Conservation (phyloP, 208 protist genomes). For the Trypanosoma avium region DNA sequence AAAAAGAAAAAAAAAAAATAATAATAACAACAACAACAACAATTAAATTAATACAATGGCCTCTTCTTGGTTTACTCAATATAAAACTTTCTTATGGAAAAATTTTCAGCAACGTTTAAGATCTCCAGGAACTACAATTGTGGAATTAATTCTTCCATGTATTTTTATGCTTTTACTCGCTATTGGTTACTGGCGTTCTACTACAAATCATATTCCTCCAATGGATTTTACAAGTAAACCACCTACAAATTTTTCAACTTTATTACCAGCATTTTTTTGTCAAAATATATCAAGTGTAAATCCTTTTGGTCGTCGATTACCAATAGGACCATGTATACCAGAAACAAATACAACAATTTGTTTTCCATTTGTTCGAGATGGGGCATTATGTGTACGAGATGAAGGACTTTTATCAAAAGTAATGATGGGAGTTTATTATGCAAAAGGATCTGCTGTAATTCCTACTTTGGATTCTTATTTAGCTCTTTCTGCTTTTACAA, state of each 20-base stretch:
- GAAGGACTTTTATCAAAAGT: slow-evolving; percentile 18
- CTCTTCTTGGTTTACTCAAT: slow-evolving; percentile 50
- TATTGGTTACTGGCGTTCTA: slow-evolving; percentile 55
- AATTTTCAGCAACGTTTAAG: slow-evolving; percentile 53
- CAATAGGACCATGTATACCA: slow-evolving; percentile 29
- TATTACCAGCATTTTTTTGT: slow-evolving; percentile 31
- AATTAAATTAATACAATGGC: not conserved
- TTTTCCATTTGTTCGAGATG: slow-evolving; percentile 21
- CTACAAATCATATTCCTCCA: slow-evolving; percentile 22
- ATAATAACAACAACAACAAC: not conserved
- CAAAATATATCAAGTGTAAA: slow-evolving; percentile 9
- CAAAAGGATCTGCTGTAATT: slow-evolving; percentile 29
- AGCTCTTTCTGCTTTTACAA: slow-evolving; percentile 43
- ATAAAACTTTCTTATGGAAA: slow-evolving; percentile 72
- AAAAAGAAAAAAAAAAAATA: too few species aligned
- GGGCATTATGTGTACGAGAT: slow-evolving; percentile 18
- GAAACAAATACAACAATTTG: slow-evolving; percentile 37
- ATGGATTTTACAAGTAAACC: slow-evolving; percentile 28
- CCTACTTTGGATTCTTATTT: slow-evolving; percentile 63
- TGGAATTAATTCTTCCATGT: slow-evolving; percentile 67
- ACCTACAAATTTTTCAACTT: slow-evolving; percentile 14
- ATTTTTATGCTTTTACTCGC: slow-evolving; percentile 58
- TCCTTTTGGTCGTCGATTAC: slow-evolving; percentile 1
- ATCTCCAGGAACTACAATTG: slow-evolving; percentile 45
- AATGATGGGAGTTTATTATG: slow-evolving; percentile 43